A percentile compares a stretch with the other conserved stretches of the same genome.
Conservation (phyloP, 2,329 filamentous ascomycete species). For the Aspergillus pseudoviridinutans region DNA sequence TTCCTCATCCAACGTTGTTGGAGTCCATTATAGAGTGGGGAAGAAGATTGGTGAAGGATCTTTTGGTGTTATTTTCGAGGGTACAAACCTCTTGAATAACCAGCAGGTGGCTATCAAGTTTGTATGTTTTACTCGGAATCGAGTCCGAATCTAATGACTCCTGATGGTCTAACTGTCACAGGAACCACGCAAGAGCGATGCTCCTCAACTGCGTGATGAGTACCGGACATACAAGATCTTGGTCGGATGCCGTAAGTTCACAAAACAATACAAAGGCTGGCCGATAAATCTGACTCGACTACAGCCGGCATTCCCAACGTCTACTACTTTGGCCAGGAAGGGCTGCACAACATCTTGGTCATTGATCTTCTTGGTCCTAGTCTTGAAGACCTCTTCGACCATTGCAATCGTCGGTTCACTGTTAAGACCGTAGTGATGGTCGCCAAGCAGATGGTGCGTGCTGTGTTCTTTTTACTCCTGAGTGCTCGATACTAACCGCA, state of each 20-base stretch:
- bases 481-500: slow-evolving; percentile 21
- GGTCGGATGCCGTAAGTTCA: slow-evolving; percentile 89
- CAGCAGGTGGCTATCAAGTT: slow-evolving; percentile 99
- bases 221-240: slow-evolving; percentile 99
- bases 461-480: slow-evolving; percentile 8
- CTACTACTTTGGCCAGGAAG: slow-evolving; percentile 98
- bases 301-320: slow-evolving; percentile 97
- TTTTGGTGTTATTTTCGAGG: slow-evolving; percentile 98
- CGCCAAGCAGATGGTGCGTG: slow-evolving; percentile 87
- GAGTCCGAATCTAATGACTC: not conserved
- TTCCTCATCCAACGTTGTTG: slow-evolving; percentile 93
- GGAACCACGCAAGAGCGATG: slow-evolving; percentile 98
- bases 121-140: slow-evolving; percentile 54
- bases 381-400: slow-evolving; percentile 94
- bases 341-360: slow-evolving; percentile 96
- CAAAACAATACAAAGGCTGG: slow-evolving; percentile 11
- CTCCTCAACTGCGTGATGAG: slow-evolving; percentile 94
- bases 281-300: slow-evolving; percentile 30
- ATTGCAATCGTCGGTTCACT: slow-evolving; percentile 90
- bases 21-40: slow-evolving; percentile 96
- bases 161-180: slow-evolving; percentile 38
- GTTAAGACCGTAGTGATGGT: slow-evolving; percentile 99
- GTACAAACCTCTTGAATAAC: slow-evolving; percentile 97
- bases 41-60: slow-evolving; percentile 99
- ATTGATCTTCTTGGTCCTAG: slow-evolving; percentile 94